Percentiles rank a stretch among this genome's conserved stretches.
phyloP scores from a whole-genome alignment of 192 early-diverging fungal genomes.

The Linnemannia elongata region DNA sequence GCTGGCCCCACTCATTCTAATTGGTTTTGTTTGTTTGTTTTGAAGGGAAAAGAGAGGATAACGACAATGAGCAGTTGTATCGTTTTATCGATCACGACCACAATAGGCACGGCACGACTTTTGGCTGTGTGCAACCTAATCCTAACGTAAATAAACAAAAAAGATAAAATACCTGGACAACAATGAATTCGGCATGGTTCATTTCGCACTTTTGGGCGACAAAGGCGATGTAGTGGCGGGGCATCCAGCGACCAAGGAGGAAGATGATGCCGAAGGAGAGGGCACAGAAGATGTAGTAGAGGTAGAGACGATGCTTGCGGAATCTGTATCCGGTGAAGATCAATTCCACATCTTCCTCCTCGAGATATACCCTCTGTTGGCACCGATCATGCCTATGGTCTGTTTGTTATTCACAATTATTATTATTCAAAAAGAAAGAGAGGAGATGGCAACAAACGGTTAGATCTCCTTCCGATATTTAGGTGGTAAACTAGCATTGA shows the following conservation, averaged over 20 bases:
- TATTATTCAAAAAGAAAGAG: neutral
- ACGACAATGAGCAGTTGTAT: neutral
- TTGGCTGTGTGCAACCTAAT: neutral
- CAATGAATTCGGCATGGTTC: slow-evolving; percentile 79
- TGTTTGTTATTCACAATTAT: neutral
- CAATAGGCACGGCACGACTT: slow-evolving; percentile 6
- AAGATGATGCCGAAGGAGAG: slow-evolving; percentile 79
- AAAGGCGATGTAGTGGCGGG: slow-evolving; percentile 78
- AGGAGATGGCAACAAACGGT: neutral
- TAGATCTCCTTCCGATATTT: no score
- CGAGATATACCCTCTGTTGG: slow-evolving; percentile 66
- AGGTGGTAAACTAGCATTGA: neutral
- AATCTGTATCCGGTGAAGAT: slow-evolving; percentile 75
- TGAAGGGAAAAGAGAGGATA: neutral
- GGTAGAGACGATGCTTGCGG: slow-evolving; percentile 58
- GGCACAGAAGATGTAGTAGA: slow-evolving; percentile 77
- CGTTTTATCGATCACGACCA: neutral
- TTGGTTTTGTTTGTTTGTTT: no score
- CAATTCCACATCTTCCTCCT: slow-evolving; percentile 80
- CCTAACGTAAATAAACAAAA: neutral
- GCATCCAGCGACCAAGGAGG: slow-evolving; percentile 90
- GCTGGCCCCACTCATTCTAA: slow-evolving; percentile 76
- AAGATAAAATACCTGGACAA: slow-evolving; percentile 62
- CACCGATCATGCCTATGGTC: slow-evolving; percentile 40
- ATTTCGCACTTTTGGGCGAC: slow-evolving; percentile 75